These are phyloP conservation scores for Parastagonospora nodorum DNA, from an alignment of 2,329 filamentous ascomycete genomes.

Conservation along the genomic window DNA sequence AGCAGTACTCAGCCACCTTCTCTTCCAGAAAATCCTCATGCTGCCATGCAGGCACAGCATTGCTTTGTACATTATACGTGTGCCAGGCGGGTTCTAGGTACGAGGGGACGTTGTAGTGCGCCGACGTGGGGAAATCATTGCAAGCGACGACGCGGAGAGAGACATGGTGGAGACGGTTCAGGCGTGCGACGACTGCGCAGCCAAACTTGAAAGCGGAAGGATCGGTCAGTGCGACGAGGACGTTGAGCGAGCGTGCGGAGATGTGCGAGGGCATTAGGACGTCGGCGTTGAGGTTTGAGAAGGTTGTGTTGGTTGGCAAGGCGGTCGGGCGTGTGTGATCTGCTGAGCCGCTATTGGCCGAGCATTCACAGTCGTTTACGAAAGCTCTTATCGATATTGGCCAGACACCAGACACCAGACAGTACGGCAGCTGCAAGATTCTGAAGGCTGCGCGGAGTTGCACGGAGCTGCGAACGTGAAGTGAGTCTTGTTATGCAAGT, in stretches of 20 bases:
- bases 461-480: too few species aligned
- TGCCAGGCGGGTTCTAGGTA: conserved; percentile 39
- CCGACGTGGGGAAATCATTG: conserved; percentile 28
- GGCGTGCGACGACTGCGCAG: conserved; percentile 67
- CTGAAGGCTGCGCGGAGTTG: too few species aligned
- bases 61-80: conserved; percentile 29
- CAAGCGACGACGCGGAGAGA: conserved; percentile 45
- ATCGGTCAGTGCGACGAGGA: conserved; percentile 70
- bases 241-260: conserved; percentile 42
- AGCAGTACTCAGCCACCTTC: conserved; percentile 71
- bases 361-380: too few species aligned
- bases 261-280: conserved; percentile 26
- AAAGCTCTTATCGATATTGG: too few species aligned
- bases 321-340: background rate
- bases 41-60: conserved; percentile 26
- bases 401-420: too few species aligned
- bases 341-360: background rate
- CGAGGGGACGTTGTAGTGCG: conserved; percentile 26
- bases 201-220: conserved; percentile 68
- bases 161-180: conserved; percentile 71
- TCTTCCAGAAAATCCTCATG: conserved; percentile 48
- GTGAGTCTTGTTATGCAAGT: too few species aligned
- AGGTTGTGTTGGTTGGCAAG: conserved; percentile 3
- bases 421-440: too few species aligned
- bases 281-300: conserved; percentile 8